These are phyloP conservation scores for Danielozyma ontarioensis DNA, from an alignment of 805 yeast genomes.

Conservation along the genomic window DNA sequence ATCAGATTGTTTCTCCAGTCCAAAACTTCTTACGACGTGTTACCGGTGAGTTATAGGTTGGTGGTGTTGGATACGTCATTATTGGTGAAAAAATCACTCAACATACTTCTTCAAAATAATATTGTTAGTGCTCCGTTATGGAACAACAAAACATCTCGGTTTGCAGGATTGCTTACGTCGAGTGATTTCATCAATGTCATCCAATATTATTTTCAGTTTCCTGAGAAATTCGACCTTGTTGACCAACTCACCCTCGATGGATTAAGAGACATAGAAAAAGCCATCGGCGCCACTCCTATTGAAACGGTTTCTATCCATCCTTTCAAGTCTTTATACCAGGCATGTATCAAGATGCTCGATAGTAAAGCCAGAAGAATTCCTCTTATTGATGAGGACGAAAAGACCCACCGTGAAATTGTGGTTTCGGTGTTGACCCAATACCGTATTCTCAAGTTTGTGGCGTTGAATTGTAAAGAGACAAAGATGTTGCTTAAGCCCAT, in stretches of 20 bases:
- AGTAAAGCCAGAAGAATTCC: slow-evolving; percentile 92
- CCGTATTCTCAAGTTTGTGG: slow-evolving; percentile 90
- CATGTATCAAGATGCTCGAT: slow-evolving; percentile 86
- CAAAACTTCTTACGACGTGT: slow-evolving; percentile 92
- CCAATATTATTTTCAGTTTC: slow-evolving; percentile 85
- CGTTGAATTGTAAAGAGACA: slow-evolving; percentile 93
- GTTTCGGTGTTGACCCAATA: slow-evolving; percentile 95
- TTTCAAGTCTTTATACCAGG: slow-evolving; percentile 81
- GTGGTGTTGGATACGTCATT: slow-evolving; percentile 91
- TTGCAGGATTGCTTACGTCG: slow-evolving; percentile 91
- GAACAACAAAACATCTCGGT: slow-evolving; percentile 83
- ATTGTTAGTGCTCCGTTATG: slow-evolving; percentile 96
- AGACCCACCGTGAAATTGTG: slow-evolving; percentile 87
- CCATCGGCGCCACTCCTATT: slow-evolving; percentile 78
- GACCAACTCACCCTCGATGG: slow-evolving; percentile 84
- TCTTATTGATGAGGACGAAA: slow-evolving; percentile 88
- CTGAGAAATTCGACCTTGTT: slow-evolving; percentile 82
- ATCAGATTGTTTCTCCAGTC: slow-evolving; percentile 80
- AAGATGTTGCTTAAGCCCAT: slow-evolving; percentile 75
- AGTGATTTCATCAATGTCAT: slow-evolving; percentile 92
- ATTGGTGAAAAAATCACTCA: slow-evolving; percentile 83
- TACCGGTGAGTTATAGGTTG: slow-evolving; percentile 90
- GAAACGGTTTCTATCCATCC: slow-evolving; percentile 91
- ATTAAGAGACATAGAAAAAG: slow-evolving; percentile 77
- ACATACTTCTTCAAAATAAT: slow-evolving; percentile 84